Base-by-base conservation (phyloP, 306 rosid genomes). In the Medicago arabica region DNA sequence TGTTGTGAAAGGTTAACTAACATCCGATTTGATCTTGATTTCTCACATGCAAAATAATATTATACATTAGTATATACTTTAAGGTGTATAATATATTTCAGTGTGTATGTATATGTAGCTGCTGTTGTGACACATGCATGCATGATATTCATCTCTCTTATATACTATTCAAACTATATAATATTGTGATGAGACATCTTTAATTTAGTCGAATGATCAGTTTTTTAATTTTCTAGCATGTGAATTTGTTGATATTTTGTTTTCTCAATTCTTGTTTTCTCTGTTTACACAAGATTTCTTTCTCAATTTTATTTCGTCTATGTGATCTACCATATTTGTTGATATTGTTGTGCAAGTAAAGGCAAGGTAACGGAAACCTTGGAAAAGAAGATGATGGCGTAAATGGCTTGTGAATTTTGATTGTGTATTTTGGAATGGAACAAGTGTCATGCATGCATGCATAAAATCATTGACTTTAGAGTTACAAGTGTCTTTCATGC, bases 381-480 rank as follows among this genome's bases (percentile, higher is more conserved):
- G 47, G 55, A 17, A 79, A 67, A 54, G 72, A 9, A 46, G 83
- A 77, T 19, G 81, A 40, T 59, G 79, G 66, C 76, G 71, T 54
- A 28, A 70, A 25, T 67, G 80, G 71, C 12, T 55, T 39, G 38
- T 66, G 79, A 28, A 18, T 51, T 39, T 23, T 66, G 79, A 28
- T 28, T 51, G 39, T 70, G 36, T 23, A 12, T 71, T 57, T 23
- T 46, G 69, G 76, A 76, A 55, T 0, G 13, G 50, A 51, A 87
- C 97, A 91, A 80, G 89, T 89, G 97, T 90, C 97, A 78, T 4
- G 75, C 96, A 90, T 90, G 96, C 96, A 82, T 80, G 86, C 85
- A 75, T 57, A 9, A 47, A 71, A 14, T 18, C 28, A 44, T 70
- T 70, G 78, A 64, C 44, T 78, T 44, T 23, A 39, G 19, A 50